Conservation (phyloP, 2,329 filamentous ascomycete genomes). For the Trichoderma sp. region DNA sequence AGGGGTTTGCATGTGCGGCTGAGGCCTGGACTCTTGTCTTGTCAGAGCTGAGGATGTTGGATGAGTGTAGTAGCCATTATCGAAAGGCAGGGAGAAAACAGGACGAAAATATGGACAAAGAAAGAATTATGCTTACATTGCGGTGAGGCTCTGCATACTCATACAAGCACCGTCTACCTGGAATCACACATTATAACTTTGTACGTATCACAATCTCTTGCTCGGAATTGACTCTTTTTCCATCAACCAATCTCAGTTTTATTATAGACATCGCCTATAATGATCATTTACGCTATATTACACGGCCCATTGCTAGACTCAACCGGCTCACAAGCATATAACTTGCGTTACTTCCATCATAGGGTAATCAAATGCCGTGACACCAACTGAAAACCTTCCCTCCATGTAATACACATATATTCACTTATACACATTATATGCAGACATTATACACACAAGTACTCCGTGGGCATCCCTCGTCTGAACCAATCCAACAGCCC, state of each 20-base stretch:
- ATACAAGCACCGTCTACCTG: background rate
- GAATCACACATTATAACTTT: background rate
- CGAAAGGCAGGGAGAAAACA: background rate
- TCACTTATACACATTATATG: background rate
- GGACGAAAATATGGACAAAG: background rate
- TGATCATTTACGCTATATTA: background rate
- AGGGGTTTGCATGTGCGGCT: background rate
- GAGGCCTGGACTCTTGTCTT: background rate
- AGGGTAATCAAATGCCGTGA: background rate
- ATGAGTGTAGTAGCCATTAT: background rate
- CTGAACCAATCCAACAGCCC: background rate
- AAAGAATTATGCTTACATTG: background rate
- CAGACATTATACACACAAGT: background rate
- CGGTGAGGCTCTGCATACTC: background rate
- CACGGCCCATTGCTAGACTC: background rate
- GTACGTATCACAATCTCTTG: background rate
- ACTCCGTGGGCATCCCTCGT: background rate
- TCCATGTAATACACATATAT: background rate
- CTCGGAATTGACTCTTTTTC: background rate
- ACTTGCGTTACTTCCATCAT: background rate
- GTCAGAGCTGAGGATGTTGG: background rate
- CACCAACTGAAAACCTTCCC: background rate
- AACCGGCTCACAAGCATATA: background rate
- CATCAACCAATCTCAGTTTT: background rate
- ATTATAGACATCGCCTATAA: background rate